Evolutionary conservation across 352 stramenopile species (phyloP).

Genomic region (Phytophthora podocarpi): DNA sequence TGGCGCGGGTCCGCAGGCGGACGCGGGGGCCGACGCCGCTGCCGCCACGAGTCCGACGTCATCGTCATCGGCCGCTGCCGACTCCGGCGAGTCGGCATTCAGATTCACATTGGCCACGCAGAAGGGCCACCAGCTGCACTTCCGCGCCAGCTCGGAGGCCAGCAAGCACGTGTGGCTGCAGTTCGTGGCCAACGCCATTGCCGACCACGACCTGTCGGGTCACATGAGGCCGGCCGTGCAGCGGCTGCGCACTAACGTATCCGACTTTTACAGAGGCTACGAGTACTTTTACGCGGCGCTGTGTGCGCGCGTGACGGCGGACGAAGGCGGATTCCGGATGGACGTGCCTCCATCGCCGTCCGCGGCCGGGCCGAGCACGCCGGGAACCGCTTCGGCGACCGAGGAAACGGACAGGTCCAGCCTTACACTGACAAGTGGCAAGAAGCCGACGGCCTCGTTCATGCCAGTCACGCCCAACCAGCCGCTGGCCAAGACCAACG

Average conservation of each 20-base stretch:
- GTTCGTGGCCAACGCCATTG: conserved; percentile 66
- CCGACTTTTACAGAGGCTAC: conserved; percentile 81
- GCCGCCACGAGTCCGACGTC: background rate
- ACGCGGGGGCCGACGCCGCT: background rate
- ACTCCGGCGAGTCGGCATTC: conserved; percentile 50
- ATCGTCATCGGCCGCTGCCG: background rate
- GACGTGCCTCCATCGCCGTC: conserved; percentile 16
- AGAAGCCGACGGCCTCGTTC: conserved; percentile 57
- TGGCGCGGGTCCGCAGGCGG: background rate
- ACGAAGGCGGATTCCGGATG: conserved; percentile 30
- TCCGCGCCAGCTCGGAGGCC: conserved; percentile 83
- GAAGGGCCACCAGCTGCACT: conserved; percentile 86
- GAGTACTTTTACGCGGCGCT: conserved; percentile 74
- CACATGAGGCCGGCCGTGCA: conserved; percentile 34
- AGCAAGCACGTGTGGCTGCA: conserved; percentile 86
- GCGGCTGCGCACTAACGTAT: conserved; percentile 49
- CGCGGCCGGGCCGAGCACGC: conserved; percentile 1
- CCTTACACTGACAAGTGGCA: conserved; percentile 33
- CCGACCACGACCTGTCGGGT: conserved; percentile 52
- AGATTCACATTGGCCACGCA: conserved; percentile 84
- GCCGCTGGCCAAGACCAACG: conserved; percentile 52
- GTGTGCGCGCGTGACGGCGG: conserved; percentile 53
- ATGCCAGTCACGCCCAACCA: conserved; percentile 57
- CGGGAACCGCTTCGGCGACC: background rate
- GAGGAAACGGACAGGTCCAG: conserved; percentile 37